phyloP scores from a whole-genome alignment of 2,329 filamentous ascomycete species.

The Epichloe scottii region DNA sequence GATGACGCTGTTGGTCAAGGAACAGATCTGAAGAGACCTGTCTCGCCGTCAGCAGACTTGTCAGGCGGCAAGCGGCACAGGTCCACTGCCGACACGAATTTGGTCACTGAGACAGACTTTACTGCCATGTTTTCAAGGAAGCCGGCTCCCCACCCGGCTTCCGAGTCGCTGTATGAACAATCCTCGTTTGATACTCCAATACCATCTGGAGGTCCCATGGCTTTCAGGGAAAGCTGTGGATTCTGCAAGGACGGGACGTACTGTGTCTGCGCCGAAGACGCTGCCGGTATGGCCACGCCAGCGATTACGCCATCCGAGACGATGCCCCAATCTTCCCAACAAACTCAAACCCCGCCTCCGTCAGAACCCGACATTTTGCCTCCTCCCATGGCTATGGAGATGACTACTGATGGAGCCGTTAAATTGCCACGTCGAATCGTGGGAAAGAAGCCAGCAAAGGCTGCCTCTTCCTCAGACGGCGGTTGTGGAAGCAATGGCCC shows the following conservation, averaged over 20 bases:
- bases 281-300: slow-evolving; percentile 27
- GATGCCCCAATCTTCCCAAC: slow-evolving; percentile 29
- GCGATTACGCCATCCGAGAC: slow-evolving; percentile 28
- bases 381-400: slow-evolving; percentile 41
- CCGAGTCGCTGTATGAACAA: slow-evolving; percentile 3
- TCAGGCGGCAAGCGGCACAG: slow-evolving; percentile 45
- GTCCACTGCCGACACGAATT: slow-evolving; percentile 24
- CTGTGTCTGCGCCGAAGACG: slow-evolving; percentile 64
- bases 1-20: slow-evolving; percentile 36
- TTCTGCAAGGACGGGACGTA: slow-evolving; percentile 76
- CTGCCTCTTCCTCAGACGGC: slow-evolving; percentile 12
- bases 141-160: not conserved
- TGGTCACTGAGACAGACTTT: slow-evolving; percentile 62
- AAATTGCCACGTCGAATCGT: slow-evolving; percentile 39
- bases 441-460: slow-evolving; percentile 13
- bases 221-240: slow-evolving; percentile 58
- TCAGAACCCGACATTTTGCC: slow-evolving; percentile 47
- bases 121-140: slow-evolving; percentile 50
- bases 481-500: slow-evolving; percentile 56
- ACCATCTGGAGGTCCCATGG: slow-evolving; percentile 24
- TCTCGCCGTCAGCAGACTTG: slow-evolving; percentile 28
- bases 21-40: slow-evolving; percentile 34
- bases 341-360: slow-evolving; percentile 44
- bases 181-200: slow-evolving; percentile 13
- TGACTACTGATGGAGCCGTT: slow-evolving; percentile 46